Evolutionary conservation across 352 stramenopile species (phyloP).

Genomic region (Phytophthora pini): DNA sequence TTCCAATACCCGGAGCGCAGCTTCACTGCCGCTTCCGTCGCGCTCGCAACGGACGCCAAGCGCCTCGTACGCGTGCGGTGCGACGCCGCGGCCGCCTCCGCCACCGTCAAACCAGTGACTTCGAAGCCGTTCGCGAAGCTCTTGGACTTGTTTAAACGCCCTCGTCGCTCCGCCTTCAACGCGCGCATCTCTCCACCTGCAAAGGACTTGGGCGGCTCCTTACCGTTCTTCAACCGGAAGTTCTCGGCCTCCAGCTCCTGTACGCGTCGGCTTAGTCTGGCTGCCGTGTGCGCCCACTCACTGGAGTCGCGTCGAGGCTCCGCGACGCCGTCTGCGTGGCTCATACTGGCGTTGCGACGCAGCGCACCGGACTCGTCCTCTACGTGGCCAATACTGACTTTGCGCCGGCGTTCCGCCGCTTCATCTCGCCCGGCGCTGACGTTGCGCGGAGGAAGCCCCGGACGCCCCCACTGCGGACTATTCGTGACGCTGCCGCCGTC

Average conservation of each 20-base stretch:
- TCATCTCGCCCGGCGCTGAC: slow-evolving; percentile 20
- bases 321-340: neutral
- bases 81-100: slow-evolving; percentile 67
- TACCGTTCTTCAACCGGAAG: slow-evolving; percentile 49
- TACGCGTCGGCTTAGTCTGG: slow-evolving; percentile 61
- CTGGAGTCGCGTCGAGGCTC: slow-evolving; percentile 28
- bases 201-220: slow-evolving; percentile 43
- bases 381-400: slow-evolving; percentile 10
- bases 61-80: slow-evolving; percentile 64
- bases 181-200: slow-evolving; percentile 44
- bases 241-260: slow-evolving; percentile 78
- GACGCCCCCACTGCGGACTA: slow-evolving; percentile 15
- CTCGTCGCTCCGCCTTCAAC: slow-evolving; percentile 5
- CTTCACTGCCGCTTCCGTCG: slow-evolving; percentile 36
- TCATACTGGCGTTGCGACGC: slow-evolving; percentile 16
- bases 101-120: slow-evolving; percentile 62
- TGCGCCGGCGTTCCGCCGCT: slow-evolving; percentile 12
- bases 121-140: slow-evolving; percentile 67
- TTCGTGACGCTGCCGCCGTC: slow-evolving; percentile 24
- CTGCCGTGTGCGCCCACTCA: slow-evolving; percentile 66
- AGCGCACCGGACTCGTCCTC: neutral
- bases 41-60: slow-evolving; percentile 25
- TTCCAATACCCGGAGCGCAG: slow-evolving; percentile 79
- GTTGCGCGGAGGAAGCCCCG: slow-evolving; percentile 24
- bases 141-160: slow-evolving; percentile 58